These are phyloP conservation scores for Amborella trichopoda DNA, from an alignment of 164 flowering plant genomes.

Conservation along the genomic window DNA sequence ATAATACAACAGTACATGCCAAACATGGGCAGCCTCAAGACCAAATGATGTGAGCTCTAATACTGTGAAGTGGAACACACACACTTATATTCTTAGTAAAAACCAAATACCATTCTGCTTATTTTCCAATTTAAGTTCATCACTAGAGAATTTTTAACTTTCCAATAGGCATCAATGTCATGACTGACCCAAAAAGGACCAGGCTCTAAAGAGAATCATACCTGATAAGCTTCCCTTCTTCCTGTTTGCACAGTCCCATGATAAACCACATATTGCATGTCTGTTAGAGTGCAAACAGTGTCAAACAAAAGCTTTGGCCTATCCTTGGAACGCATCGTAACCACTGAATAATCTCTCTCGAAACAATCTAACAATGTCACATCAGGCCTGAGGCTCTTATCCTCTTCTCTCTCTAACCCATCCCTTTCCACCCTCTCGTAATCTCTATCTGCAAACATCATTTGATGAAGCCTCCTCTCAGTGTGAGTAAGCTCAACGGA, in stretches of 20 bases:
- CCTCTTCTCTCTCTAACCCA: neutral
- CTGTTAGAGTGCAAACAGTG: constrained; percentile 34
- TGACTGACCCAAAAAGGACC: neutral
- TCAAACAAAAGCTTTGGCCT: constrained; percentile 44
- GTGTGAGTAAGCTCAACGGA: constrained; percentile 15
- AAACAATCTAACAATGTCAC: constrained; percentile 22
- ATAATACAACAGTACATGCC: too few species aligned
- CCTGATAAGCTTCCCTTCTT: constrained; percentile 38
- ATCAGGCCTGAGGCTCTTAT: constrained; percentile 13
- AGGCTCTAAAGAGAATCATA: constrained; percentile 1
- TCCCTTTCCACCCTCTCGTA: constrained; percentile 17
- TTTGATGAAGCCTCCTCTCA: constrained; percentile 43
- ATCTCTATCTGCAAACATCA: constrained; percentile 43
- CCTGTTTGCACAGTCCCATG: constrained; percentile 32
- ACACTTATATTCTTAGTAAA: too few species aligned
- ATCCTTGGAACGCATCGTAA: constrained; percentile 26
- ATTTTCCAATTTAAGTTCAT: too few species aligned
- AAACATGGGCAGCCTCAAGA: too few species aligned
- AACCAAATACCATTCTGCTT: too few species aligned
- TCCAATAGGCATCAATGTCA: too few species aligned
- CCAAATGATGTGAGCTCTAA: too few species aligned
- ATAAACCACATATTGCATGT: constrained; percentile 45
- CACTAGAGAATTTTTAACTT: too few species aligned
- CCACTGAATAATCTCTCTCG: constrained; percentile 29
- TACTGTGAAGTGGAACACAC: too few species aligned